Base-by-base conservation (phyloP, 2,329 filamentous ascomycete species). In the Pseudocercospora pini-densiflorae region DNA sequence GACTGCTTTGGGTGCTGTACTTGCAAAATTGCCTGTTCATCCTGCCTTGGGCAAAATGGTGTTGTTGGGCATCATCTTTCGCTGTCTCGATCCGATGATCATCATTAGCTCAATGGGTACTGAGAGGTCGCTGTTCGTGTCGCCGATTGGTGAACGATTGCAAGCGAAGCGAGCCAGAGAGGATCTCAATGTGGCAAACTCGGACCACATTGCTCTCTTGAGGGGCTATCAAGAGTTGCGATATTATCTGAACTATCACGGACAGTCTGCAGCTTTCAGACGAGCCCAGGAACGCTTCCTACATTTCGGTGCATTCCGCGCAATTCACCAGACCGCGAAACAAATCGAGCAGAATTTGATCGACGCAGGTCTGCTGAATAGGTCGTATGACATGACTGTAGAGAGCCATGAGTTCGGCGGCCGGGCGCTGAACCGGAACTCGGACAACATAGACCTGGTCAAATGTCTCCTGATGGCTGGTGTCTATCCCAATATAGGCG, bases 51-150 rank as follows among this genome's bases (percentile, higher is more conserved):
- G 80, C 31, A 86, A 85, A 66, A 81, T 86, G 79, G 79, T 86
- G 60, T 62, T 85, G 21, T 74, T 86, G 9, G 84, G 84, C 5
- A 74, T 84, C 27, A 79, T 86, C 54, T 86, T 86, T 75, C 78
- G 79, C 43, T 86, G 84, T 69, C 75, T 86, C 4, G 82, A 85
- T 67, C 82, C 84, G 0, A 79, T 86, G 70, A 69, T 86, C 29
- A 79, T 84, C 29, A 68, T 84, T 5, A 82, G 79, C 40, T 76
- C 78, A 16, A 74, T 79, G 5, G 73, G 72, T 4, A 68, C 72
- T 5, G 75, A 77, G 43, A 68, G 77, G n/a, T 68, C 75, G n/a
- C 66, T 82, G 7, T 80, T 81, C 61, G 58, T 77, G 6, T 68
- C 63, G 6, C 75, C 77, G 5, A 66, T 75, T 0, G 72, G 73